These are phyloP conservation scores for Pseudocercospora pini-densiflorae DNA, from an alignment of 2,329 filamentous ascomycete genomes.

Conservation along the genomic window DNA sequence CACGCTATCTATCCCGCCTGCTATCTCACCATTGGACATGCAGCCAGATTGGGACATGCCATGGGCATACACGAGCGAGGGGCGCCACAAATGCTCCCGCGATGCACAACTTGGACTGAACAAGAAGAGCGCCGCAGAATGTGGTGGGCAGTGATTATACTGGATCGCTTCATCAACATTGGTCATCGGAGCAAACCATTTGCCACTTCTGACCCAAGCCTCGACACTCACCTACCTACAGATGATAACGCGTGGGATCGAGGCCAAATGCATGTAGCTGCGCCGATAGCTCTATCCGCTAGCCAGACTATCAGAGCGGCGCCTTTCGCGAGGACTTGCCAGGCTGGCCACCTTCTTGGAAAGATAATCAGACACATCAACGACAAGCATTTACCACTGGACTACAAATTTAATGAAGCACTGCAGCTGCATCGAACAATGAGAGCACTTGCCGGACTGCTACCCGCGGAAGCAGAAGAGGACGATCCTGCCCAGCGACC, in stretches of 20 bases:
- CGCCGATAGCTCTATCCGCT: constrained; percentile 33
- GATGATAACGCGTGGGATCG: constrained; percentile 49
- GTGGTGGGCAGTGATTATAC: constrained; percentile 56
- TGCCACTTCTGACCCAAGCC: constrained; percentile 31
- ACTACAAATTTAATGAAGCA: constrained; percentile 41
- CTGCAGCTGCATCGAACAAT: constrained; percentile 42
- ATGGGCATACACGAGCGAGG: constrained; percentile 50
- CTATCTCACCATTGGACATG: constrained; percentile 54
- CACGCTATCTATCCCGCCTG: constrained; percentile 58
- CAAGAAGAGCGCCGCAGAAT: constrained; percentile 52
- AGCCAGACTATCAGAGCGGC: constrained; percentile 31
- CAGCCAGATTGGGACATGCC: constrained; percentile 52
- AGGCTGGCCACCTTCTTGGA: constrained; percentile 42
- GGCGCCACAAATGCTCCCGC: constrained; percentile 44
- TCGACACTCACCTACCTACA: constrained; percentile 40
- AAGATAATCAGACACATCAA: constrained; percentile 40
- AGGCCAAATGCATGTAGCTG: constrained; percentile 34
- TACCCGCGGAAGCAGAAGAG: constrained; percentile 35
- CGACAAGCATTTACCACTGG: constrained; percentile 35
- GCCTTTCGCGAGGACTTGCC: constrained; percentile 42
- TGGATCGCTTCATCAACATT: constrained; percentile 47
- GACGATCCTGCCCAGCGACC: constrained; percentile 23
- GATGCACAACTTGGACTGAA: constrained; percentile 51
- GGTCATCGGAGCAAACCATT: constrained; percentile 34
- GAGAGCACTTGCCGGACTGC: constrained; percentile 36